A percentile compares a stretch with the other conserved stretches of the same genome.
Evolutionary conservation across 345 rosid species (phyloP).

Genomic region (Aquilaria yunnanensis): DNA sequence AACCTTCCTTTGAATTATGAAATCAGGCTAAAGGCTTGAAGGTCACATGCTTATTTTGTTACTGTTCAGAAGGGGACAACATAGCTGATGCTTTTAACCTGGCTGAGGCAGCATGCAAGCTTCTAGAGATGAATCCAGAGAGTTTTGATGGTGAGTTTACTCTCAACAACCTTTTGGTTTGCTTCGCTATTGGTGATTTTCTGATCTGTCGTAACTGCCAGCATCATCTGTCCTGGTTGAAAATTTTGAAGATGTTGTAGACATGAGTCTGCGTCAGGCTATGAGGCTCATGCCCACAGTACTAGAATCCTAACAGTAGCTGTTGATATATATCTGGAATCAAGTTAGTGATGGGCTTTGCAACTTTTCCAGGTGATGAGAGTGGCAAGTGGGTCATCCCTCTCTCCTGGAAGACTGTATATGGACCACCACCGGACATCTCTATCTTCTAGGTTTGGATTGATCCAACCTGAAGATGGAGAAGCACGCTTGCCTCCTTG

Average conservation of each 20-base stretch:
- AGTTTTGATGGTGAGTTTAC: conserved; percentile 42
- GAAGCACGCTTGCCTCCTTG: too few species aligned
- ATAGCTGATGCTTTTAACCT: conserved; percentile 66
- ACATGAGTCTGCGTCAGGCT: not conserved
- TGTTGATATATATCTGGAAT: too few species aligned
- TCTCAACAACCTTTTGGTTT: not conserved
- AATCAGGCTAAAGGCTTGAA: conserved; percentile 77
- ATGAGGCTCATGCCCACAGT: too few species aligned
- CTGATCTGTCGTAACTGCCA: too few species aligned
- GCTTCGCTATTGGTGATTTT: not conserved
- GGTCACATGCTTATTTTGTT: conserved; percentile 76
- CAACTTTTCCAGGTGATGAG: conserved; percentile 41
- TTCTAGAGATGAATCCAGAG: conserved; percentile 35
- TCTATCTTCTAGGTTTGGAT: conserved; percentile 50
- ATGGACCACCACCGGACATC: conserved; percentile 88
- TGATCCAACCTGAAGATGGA: not conserved
- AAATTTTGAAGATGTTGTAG: not conserved
- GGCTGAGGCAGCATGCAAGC: conserved; percentile 66
- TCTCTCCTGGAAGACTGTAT: conserved; percentile 73
- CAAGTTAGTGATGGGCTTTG: not conserved
- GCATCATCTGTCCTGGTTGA: too few species aligned
- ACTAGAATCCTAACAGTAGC: too few species aligned
- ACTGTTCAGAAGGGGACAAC: conserved; percentile 98
- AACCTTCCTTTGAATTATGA: conserved; percentile 2
- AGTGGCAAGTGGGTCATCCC: conserved; percentile 61